phyloP scores from a whole-genome alignment of 75 land plant species.

The Cryptomeria japonica region DNA sequence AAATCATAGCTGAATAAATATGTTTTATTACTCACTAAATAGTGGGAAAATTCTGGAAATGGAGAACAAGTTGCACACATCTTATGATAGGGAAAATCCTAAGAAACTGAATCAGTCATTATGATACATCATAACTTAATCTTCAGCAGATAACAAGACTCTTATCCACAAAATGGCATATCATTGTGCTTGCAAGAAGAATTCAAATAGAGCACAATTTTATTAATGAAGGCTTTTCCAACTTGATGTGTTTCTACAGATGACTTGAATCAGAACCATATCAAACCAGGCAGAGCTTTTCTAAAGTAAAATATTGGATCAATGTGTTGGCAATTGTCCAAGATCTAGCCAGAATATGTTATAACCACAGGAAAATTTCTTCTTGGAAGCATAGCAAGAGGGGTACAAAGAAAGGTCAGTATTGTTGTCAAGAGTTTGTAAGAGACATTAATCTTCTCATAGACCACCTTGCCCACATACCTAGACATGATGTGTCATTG shows the following conservation, averaged over 20 bases:
- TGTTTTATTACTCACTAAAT: background rate
- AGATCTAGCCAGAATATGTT: too few species aligned
- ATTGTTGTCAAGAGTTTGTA: too few species aligned
- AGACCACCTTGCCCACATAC: too few species aligned
- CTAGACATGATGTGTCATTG: too few species aligned
- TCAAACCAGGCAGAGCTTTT: background rate
- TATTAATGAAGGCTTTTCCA: background rate
- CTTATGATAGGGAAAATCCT: background rate
- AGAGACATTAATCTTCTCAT: too few species aligned
- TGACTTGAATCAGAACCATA: background rate
- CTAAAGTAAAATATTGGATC: background rate
- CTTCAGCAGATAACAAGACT: background rate
- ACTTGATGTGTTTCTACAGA: background rate
- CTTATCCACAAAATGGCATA: background rate
- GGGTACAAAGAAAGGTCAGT: background rate
- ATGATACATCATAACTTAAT: background rate
- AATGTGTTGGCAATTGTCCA: too few species aligned
- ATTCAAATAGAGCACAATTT: background rate
- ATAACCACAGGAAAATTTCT: background rate
- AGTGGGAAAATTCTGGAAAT: background rate
- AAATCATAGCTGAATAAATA: background rate
- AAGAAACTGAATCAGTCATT: background rate
- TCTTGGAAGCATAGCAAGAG: background rate
- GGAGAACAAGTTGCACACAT: background rate
- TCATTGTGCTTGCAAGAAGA: background rate